Evolutionary conservation across 306 rosid genomes (phyloP).

Genomic region (Delonix regia): DNA sequence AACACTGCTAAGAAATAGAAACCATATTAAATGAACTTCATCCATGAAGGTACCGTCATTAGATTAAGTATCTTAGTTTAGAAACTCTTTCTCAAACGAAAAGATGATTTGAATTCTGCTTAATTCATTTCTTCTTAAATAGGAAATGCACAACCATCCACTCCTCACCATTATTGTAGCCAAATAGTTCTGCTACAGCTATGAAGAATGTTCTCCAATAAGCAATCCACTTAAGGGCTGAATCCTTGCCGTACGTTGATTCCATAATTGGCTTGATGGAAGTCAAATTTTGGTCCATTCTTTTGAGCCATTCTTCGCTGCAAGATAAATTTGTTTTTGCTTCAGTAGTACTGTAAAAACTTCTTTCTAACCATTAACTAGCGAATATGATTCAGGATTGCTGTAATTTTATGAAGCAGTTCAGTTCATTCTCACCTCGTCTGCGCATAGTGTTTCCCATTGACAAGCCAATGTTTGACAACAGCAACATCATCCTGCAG

Average conservation of each 20-base stretch:
- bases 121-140: slow-evolving; percentile 67
- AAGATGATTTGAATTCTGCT: slow-evolving; percentile 1
- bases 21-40: not conserved
- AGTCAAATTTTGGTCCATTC: slow-evolving; percentile 65
- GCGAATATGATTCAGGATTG: not conserved
- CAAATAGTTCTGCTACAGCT: slow-evolving; percentile 88
- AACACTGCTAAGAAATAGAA: not conserved
- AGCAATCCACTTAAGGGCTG: slow-evolving; percentile 87
- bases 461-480: slow-evolving; percentile 85
- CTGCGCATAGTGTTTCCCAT: slow-evolving; percentile 83
- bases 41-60: not conserved
- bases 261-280: slow-evolving; percentile 80
- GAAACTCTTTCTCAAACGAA: not conserved
- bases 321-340: slow-evolving; percentile 29
- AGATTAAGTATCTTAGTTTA: not conserved
- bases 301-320: slow-evolving; percentile 98
- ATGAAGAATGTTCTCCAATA: slow-evolving; percentile 96
- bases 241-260: slow-evolving; percentile 80
- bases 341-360: slow-evolving; percentile 10
- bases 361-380: slow-evolving; percentile 1
- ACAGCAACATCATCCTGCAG: slow-evolving; percentile 80
- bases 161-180: slow-evolving; percentile 85
- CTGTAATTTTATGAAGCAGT: not conserved
- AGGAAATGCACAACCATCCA: slow-evolving; percentile 88
- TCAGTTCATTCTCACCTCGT: slow-evolving; percentile 60